These are phyloP conservation scores for Solanum tarapatanum DNA, from an alignment of 257 asterid species.

Conservation along the genomic window DNA sequence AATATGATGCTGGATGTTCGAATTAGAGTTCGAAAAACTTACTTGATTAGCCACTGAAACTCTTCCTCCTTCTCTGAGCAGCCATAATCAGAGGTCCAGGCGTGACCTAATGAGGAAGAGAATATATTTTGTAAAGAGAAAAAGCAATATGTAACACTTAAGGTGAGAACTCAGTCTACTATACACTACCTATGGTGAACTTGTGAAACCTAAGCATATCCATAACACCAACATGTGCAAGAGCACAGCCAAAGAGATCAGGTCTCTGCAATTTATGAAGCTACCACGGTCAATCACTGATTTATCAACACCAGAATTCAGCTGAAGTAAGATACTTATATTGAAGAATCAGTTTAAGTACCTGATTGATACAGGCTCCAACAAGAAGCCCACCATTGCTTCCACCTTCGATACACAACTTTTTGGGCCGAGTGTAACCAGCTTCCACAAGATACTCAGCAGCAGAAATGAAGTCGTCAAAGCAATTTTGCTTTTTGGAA, in stretches of 20 bases:
- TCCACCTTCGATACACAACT: conserved; percentile 95
- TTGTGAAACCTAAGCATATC: conserved; percentile 99
- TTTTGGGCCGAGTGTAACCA: conserved; percentile 78
- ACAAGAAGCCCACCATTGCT: conserved; percentile 95
- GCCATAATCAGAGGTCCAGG: conserved; percentile 97
- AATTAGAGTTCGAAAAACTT: conserved; percentile 19
- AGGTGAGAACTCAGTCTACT: not conserved
- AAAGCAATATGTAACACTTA: not conserved
- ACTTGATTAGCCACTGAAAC: conserved; percentile 86
- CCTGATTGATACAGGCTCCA: conserved; percentile 96
- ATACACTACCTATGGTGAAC: conserved; percentile 69
- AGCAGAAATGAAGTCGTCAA: conserved; percentile 81
- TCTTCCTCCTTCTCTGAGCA: conserved; percentile 90
- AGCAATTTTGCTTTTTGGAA: conserved; percentile 81
- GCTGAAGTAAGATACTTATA: not conserved
- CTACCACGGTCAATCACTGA: not conserved
- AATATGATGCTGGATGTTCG: not conserved
- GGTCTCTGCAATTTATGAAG: conserved; percentile 62
- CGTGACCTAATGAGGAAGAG: conserved; percentile 52
- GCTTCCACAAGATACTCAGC: conserved; percentile 71
- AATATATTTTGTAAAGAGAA: not conserved
- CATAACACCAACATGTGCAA: conserved; percentile 99
- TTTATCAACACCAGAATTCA: not conserved
- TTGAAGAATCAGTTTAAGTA: conserved; percentile 1
- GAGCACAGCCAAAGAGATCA: conserved; percentile 96